Evolutionary conservation across 495 filamentous ascomycete species (phyloP), one percentile per base, ranked within the genome.

Genomic region (Polyplosphaeria fusca): DNA sequence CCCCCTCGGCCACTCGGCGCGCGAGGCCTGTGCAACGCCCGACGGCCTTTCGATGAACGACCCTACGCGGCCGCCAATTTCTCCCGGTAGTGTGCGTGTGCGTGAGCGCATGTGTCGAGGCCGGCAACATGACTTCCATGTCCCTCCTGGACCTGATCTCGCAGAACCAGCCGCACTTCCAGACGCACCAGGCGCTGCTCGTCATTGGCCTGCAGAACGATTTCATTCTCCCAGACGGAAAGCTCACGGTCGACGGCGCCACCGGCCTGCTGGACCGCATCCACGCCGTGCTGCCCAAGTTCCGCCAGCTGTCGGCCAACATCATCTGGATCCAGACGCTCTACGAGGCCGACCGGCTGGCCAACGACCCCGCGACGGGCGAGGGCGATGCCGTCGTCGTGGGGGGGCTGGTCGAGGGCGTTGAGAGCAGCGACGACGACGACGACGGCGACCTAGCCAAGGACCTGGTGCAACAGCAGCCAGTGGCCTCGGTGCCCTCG

Each of bases 191-290:
- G 73, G 93, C 90, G 0, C 72, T 98, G 35, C 74, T 98, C 22
- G 69, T 96, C 13, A 75, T 96, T 47, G 91, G 95, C 66, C 79
- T 95, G 20, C 93, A 97, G 60, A 95, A 96, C 68, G 93, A 96
- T 70, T 95, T 96, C 65, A 69, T 95, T 40, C 79, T 82, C 24
- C 70, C 81, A 0, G 78, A 82, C 32, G 89, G 87, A 27, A 82
- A 83, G 37, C 74, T 95, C 28, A 79, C 84, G 30, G 79, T 89
- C 38, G 75, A 74, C 39, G 79, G 82, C 39, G 81, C 82, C 18
- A 72, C 79, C 7, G 82, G 84, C 13, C 88, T 90, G 47, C 68
- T 93, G 19, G 79, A 86, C 22, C 79, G 77, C 2, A 80, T 91
- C 26, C 76, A 83, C 9, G 69, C 77, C 1, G 74, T 98, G 5